Evolutionary conservation across 2,329 filamentous ascomycete genomes (phyloP), one percentile per base, ranked within the genome.

Genomic region (Hypoxylon sp.): DNA sequence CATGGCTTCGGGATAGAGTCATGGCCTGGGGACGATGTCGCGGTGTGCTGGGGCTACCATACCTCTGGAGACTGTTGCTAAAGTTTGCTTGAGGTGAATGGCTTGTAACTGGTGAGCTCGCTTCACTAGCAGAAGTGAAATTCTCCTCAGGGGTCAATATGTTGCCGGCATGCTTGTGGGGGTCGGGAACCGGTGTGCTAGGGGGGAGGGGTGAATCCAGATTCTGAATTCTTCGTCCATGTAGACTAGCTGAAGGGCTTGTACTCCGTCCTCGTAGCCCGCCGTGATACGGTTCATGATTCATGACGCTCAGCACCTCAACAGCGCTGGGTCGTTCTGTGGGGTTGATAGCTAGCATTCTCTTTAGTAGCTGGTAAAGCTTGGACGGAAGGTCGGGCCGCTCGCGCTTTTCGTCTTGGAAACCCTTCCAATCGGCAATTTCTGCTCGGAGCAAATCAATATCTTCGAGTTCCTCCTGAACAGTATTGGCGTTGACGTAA

Each of bases 381-480:
- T 93, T 91, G 4, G 93, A 87, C 0, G 96, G 96, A 0, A 99
- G 83, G 74, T 98, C 96, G 0, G 92, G 89, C 1, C 95, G 88
- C 70, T 91, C 87, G 37, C 90, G 86, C 35, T 89, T 86, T 72
- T 93, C 91, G 66, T 93, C 91, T 69, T 93, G 89, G 73, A 98
- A 97, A 0, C 96, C 96, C 59, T 89, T 84, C 96, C 96, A 99
- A 35, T 87, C 85, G 10, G 89, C 89, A 62, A 99, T 98, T 79
- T 99, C 96, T 2, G 86, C 91, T 46, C 94, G 89, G 31, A 99
- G 85, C 71, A 90, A 84, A 73, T 98, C 94, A 4, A 98, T 85
- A 72, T 98, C 94, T 77, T 99, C 96, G 61, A 93, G 90, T 76
- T 98, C 95, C 79, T 98, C 95, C 66, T 97, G 89, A 21, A 97